Evolutionary conservation across 768 basidiomycete genomes (phyloP), one percentile per base, ranked within the genome.

Genomic region (Tylopilus intermedius): DNA sequence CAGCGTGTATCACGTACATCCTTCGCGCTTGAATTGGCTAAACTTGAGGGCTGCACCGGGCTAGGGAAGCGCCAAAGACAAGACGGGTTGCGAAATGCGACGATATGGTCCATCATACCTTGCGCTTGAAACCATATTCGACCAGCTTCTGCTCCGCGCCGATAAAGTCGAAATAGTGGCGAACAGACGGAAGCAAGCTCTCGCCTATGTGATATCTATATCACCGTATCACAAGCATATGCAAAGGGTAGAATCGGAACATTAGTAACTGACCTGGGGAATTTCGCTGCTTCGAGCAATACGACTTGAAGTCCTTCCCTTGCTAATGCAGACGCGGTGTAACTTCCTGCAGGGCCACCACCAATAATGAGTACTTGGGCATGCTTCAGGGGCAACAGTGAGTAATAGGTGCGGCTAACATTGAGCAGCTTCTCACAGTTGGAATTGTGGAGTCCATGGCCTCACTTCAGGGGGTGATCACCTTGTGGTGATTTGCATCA

Each of bases 31-130:
- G 57, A 66, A 72, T 44, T 76, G 76, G 38, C 74, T 76, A 47
- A 86, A 73, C 60, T 85, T 85, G 66, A 85, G 71, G 4, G 79
- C 79, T 39, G 79, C 79, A 27, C 83, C 83, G 1, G 79, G 79
- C 82, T 85, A 60, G 10, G 33, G 21, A 32, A 45, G 39, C 29
- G 18, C 56, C 21, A 51, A 41, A 29, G 46, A 27, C n/a, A 3
- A 30, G 30, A 30, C 8, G 7, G 7, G 30, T 26, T 6, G 33
- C 11, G 13, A 33, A 18, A 7, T 30, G 30, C 30, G 4, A 30
- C 8, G 27, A 41, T 10, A 8, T 8, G 9, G 8, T 42, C 15
- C 1, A 11, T 27, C 48, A 9, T 47, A 81, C 80, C 75, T 82
- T 82, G 42, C 56, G 56, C 14, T 63, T 66, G 59, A 82, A 82